phyloP scores from a whole-genome alignment of 129 eudicot genomes.

The Flaveria bidentis region DNA sequence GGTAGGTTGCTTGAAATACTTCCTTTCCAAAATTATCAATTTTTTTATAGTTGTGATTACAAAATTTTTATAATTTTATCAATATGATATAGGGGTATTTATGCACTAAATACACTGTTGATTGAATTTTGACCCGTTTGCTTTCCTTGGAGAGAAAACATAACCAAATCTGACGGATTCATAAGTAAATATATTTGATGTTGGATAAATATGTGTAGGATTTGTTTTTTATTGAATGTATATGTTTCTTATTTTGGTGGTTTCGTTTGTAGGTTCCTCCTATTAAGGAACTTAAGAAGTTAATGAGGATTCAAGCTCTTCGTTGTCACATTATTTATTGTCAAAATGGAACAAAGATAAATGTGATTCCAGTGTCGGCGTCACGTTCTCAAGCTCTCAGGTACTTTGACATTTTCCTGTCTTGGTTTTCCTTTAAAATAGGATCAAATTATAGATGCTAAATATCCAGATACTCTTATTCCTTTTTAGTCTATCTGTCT shows the following conservation, averaged over 20 bases:
- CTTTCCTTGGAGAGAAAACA: background rate
- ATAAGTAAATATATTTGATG: background rate
- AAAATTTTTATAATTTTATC: background rate
- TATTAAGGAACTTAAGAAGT: conserved; percentile 78
- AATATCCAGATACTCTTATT: background rate
- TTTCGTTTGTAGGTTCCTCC: conserved; percentile 75
- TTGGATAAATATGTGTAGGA: conserved; percentile 4
- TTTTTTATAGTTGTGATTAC: conserved; percentile 2
- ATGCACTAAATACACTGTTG: background rate
- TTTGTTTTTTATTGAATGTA: background rate
- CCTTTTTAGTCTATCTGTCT: background rate
- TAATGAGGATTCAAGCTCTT: conserved; percentile 95
- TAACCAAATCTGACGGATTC: background rate
- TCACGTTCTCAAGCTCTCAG: conserved; percentile 99
- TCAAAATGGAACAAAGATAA: conserved; percentile 78
- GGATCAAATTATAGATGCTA: background rate
- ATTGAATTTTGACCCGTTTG: background rate
- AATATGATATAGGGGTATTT: background rate
- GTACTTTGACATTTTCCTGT: conserved; percentile 31
- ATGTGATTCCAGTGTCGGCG: conserved; percentile 88
- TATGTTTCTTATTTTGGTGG: conserved; percentile 14
- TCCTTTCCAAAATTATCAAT: background rate
- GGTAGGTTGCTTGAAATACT: background rate
- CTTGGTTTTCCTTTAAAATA: background rate
- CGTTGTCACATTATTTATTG: conserved; percentile 90